Base-by-base conservation (phyloP, 495 filamentous ascomycete genomes). In the Talaromyces wortmannii region DNA sequence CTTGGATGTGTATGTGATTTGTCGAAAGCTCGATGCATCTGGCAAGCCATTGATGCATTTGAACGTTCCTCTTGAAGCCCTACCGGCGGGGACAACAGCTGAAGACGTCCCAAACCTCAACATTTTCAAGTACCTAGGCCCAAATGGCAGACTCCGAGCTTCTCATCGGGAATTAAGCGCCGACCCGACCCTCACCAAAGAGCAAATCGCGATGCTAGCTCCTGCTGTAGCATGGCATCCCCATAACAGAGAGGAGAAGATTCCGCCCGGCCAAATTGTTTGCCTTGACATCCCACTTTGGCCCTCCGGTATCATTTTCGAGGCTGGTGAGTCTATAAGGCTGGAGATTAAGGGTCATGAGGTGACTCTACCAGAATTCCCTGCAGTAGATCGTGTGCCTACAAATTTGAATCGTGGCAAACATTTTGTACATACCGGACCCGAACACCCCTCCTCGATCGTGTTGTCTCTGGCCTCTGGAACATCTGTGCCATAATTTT, bases 1-100 rank as follows among this genome's bases (percentile, higher is more conserved):
- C 46, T 62, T 76, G 60, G 63, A 70, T 57, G 61, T 76, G 0
- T 71, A 61, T 53, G 58, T 74, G 11, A 45, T 59, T 16, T 18
- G 72, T 2, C 65, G 67, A 7, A 76, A 76, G 46, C 49, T 63
- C 10, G 60, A 63, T 44, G 50, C 15, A 17, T 32, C 55, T 45
- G 71, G 69, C 0, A 58, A 63, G n/a, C 17, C 57, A 0, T 48
- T 72, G 1, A 16, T 61, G 15, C 56, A 63, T 31, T 30, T 63
- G 16, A 69, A 70, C 50, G 59, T 74, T 45, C 66, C 68, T 2
- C 57, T 55, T 7, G 48, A 59, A 44, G 32, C n/a, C 8, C 33
- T 16, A n/a, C 44, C 55, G 8, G 50, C 15, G 7, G 44, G 47
- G 17, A 60, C 53, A 33, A 18, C 50, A 12, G 50, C 55, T 30